Evolutionary conservation across 345 rosid species (phyloP).

Genomic region (Mangifera indica): DNA sequence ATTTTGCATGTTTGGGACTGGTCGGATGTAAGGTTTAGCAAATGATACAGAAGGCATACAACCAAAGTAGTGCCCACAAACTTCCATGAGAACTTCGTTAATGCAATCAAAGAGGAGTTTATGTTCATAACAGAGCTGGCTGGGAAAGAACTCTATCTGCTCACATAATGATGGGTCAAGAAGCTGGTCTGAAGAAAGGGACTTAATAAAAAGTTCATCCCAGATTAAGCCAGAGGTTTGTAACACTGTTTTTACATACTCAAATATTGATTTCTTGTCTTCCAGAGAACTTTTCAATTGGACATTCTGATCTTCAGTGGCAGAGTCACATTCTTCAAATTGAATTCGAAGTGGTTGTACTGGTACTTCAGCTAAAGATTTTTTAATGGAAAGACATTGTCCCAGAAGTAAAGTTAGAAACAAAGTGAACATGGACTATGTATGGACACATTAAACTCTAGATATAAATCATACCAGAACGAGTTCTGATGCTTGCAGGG

Average conservation of each 20-base stretch:
- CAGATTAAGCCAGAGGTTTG: conserved; percentile 54
- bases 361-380: conserved; percentile 46
- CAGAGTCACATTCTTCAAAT: conserved; percentile 53
- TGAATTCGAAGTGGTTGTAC: conserved; percentile 58
- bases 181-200: conserved; percentile 57
- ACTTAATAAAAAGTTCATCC: conserved; percentile 67
- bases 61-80: conserved; percentile 43
- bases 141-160: conserved; percentile 53
- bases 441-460: not conserved
- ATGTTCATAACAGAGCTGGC: conserved; percentile 46
- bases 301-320: conserved; percentile 30
- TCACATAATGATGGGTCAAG: conserved; percentile 56
- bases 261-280: conserved; percentile 47
- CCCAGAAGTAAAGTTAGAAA: not conserved
- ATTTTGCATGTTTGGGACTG: conserved; percentile 45
- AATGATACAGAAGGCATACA: conserved; percentile 54
- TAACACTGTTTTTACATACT: conserved; percentile 55
- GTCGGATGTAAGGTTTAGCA: conserved; percentile 43
- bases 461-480: conserved; percentile 47
- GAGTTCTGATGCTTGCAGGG: conserved; percentile 53
- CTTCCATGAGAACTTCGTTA: conserved; percentile 72
- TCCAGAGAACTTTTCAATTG: conserved; percentile 38
- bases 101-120: conserved; percentile 69
- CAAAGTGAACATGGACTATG: not conserved
- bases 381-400: conserved; percentile 31